These are phyloP conservation scores for Plasmopara halstedii DNA, from an alignment of 352 stramenopile genomes.

Conservation along the genomic window DNA sequence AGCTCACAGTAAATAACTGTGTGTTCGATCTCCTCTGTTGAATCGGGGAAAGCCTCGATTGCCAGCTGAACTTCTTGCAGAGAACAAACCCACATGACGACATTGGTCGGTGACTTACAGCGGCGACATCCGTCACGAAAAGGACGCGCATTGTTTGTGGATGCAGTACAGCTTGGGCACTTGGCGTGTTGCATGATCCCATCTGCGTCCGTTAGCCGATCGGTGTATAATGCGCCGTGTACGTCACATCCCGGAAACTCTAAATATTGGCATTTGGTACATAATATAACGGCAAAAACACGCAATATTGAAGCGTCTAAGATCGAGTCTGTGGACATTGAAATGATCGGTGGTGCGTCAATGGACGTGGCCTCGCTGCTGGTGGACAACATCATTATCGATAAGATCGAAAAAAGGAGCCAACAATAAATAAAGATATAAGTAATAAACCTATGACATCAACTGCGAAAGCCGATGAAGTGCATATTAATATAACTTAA, in stretches of 20 bases:
- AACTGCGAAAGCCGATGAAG: not conserved
- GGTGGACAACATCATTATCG: constrained; percentile 39
- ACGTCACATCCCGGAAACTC: constrained; percentile 85
- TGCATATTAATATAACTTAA: too few species aligned
- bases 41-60: constrained; percentile 51
- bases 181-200: constrained; percentile 57
- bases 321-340: not conserved
- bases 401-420: not conserved
- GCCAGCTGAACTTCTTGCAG: constrained; percentile 57
- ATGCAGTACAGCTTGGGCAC: constrained; percentile 70
- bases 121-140: constrained; percentile 80
- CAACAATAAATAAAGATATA: not conserved
- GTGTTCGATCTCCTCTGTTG: constrained; percentile 67
- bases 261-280: constrained; percentile 73
- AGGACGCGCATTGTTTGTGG: constrained; percentile 75
- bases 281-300: constrained; percentile 74
- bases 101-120: constrained; percentile 61
- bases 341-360: not conserved
- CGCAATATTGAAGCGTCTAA: constrained; percentile 30
- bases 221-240: constrained; percentile 75
- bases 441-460: not conserved
- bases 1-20: constrained; percentile 64
- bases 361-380: constrained; percentile 17
- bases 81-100: constrained; percentile 71
- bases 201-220: constrained; percentile 30